Base-by-base conservation (phyloP, 441 rosid species). In the Erodium moschatum region DNA sequence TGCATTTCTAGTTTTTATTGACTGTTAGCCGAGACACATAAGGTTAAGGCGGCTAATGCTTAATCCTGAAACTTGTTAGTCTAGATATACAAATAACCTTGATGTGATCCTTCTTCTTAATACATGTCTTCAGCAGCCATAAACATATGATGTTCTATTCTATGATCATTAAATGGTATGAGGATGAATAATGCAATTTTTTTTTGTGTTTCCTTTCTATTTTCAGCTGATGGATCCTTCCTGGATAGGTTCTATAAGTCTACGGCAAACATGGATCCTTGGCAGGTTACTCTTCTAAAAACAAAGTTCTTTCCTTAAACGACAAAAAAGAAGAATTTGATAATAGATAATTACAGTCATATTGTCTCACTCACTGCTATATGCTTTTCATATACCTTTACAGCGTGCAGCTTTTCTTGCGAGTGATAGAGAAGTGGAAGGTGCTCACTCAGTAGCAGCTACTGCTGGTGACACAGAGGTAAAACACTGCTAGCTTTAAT, bases 391-490 rank as follows among this genome's bases (percentile, higher is more conserved):
- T 66, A 54, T 75, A 19, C 40, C 6, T 70, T 16, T 63, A 64
- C 58, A 93, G 96, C 89, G 97, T 31, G 97, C 88, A 31, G 70
- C 7, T 73, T 90, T 83, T 79, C 96, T 90, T 58, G 95, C 86
- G 85, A 85, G 83, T 67, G 90, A 93, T 33, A 79, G 78, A 68
- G 91, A 90, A 76, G 82, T 90, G 85, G 97, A 93, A 85, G 84
- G 76, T 76, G 96, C 93, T 48, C 97, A 90, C 72, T 84, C 95
- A 38, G 83, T 87, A 67, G 93, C 97, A 42, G 98, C 91, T 50
- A 70, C 83, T 58, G 95, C 86, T 50, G 98, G 98, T 48, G 93
- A 93, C n/a, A 90, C 97, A 72, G 83, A 74, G 77, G 96, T 85
- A 79, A 77, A 19, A 19, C 27, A 10, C 4, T 64, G 58, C 2